Evolutionary conservation across 2,329 filamentous ascomycete species (phyloP).

Genomic region (Aspergillus felis): DNA sequence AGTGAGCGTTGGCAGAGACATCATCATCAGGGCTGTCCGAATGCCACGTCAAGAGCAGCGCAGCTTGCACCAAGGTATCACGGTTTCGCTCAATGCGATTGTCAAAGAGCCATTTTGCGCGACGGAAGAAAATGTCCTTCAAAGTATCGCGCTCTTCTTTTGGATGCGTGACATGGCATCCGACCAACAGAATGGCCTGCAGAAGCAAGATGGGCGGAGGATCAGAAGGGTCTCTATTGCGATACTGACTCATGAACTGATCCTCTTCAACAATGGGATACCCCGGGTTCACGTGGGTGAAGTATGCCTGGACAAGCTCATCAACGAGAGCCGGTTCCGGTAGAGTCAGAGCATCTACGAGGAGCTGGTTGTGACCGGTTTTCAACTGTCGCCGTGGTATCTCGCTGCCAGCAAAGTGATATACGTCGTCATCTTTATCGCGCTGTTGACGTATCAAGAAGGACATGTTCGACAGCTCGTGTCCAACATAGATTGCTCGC

Average conservation of each 20-base stretch:
- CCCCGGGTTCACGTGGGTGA: conserved; percentile 48
- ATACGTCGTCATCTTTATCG: conserved; percentile 39
- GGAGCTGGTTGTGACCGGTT: conserved; percentile 43
- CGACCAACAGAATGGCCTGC: conserved; percentile 50
- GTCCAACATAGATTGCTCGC: conserved; percentile 53
- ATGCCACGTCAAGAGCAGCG: conserved; percentile 54
- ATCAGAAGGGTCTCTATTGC: conserved; percentile 42
- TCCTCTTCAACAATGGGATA: conserved; percentile 53
- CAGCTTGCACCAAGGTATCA: conserved; percentile 52
- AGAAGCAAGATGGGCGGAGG: conserved; percentile 48
- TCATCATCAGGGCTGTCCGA: conserved; percentile 52
- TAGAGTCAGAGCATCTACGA: conserved; percentile 48
- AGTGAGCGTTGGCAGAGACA: conserved; percentile 50
- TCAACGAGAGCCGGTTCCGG: conserved; percentile 48
- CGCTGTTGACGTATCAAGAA: conserved; percentile 52
- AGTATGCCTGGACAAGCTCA: conserved; percentile 50
- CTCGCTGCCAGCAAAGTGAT: conserved; percentile 43
- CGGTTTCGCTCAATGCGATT: conserved; percentile 52
- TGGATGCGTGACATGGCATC: conserved; percentile 47
- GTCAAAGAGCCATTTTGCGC: conserved; percentile 53
- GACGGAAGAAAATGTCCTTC: conserved; percentile 49
- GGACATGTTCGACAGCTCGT: conserved; percentile 54
- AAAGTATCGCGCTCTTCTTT: conserved; percentile 42
- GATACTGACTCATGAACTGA: conserved; percentile 50
- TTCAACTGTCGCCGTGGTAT: conserved; percentile 41